Evolutionary conservation across 2,329 filamentous ascomycete species (phyloP).

Genomic region (Dendryphion nanum): DNA sequence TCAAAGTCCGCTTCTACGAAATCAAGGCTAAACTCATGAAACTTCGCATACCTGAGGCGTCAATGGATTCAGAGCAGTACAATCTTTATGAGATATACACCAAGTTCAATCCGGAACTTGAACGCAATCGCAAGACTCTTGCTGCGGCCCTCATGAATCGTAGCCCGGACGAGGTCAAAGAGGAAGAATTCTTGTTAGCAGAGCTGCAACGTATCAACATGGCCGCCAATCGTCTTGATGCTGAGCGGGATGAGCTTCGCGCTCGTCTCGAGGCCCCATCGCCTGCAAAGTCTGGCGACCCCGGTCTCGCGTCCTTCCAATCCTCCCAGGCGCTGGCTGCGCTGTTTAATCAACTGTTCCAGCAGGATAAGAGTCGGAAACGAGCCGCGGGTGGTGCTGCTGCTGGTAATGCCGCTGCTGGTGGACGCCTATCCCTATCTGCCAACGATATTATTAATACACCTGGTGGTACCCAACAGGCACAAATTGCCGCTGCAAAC

Average conservation of each 20-base stretch:
- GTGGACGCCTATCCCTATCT: conserved; percentile 37
- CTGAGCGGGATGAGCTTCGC: conserved; percentile 85
- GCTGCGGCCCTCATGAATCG: conserved; percentile 76
- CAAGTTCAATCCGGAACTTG: conserved; percentile 79
- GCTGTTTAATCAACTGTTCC: conserved; percentile 78
- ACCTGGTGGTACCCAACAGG: conserved; percentile 26
- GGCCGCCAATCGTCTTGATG: conserved; percentile 80
- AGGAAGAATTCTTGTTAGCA: conserved; percentile 84
- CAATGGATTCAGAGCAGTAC: conserved; percentile 84
- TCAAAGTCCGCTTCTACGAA: conserved; percentile 89
- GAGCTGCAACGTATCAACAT: conserved; percentile 91
- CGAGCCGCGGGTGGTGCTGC: conserved; percentile 49
- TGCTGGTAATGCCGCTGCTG: conserved; percentile 5
- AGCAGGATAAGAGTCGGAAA: conserved; percentile 85
- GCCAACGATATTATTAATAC: conserved; percentile 38
- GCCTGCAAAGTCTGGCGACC: conserved; percentile 45
- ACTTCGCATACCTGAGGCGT: conserved; percentile 37
- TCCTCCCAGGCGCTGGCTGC: conserved; percentile 76
- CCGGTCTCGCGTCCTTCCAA: conserved; percentile 61
- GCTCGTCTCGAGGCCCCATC: conserved; percentile 79
- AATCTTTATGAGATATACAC: conserved; percentile 79
- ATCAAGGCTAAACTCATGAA: conserved; percentile 60
- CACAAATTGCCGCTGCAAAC: conserved; percentile 27
- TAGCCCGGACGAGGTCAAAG: conserved; percentile 81
- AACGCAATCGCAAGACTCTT: conserved; percentile 79